Evolutionary conservation across 2,329 filamentous ascomycete species (phyloP).

Genomic region (Calonectria leucothoes): DNA sequence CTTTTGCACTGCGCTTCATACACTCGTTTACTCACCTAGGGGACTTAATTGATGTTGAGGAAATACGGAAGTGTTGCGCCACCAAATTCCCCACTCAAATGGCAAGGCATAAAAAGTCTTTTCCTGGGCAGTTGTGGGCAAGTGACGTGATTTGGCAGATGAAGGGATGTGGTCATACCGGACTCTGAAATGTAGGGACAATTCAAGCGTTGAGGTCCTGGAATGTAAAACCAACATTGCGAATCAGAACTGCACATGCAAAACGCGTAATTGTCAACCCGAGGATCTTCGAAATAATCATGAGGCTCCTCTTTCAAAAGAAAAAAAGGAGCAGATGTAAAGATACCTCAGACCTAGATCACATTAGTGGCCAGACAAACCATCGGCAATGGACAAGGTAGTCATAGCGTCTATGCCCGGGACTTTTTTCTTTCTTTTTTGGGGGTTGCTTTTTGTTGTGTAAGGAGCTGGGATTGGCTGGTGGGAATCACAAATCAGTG

Average conservation of each 20-base stretch:
- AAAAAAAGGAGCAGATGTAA: not conserved
- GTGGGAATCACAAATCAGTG: not conserved
- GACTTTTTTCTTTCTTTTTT: not conserved
- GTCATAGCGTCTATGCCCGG: not conserved
- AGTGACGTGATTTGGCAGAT: not conserved
- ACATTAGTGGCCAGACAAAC: slow-evolving; percentile 2
- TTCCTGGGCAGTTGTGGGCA: too few relatives aligned
- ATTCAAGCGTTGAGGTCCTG: not conserved
- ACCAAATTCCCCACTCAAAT: not conserved
- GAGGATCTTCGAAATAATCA: not conserved
- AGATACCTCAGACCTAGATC: not conserved
- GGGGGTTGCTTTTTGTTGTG: not conserved
- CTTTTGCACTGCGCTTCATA: not conserved
- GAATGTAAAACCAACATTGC: not conserved
- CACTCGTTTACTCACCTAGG: not conserved
- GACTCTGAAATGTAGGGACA: too few relatives aligned
- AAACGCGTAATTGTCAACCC: not conserved
- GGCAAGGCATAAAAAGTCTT: not conserved
- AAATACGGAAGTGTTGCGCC: not conserved
- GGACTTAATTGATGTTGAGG: not conserved
- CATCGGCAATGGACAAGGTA: not conserved
- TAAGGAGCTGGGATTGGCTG: not conserved
- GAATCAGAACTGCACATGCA: not conserved
- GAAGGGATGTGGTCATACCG: not conserved
- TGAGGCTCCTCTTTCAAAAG: not conserved